phyloP scores from a whole-genome alignment of 2,329 filamentous ascomycete species.

The Phialophora macrospora region DNA sequence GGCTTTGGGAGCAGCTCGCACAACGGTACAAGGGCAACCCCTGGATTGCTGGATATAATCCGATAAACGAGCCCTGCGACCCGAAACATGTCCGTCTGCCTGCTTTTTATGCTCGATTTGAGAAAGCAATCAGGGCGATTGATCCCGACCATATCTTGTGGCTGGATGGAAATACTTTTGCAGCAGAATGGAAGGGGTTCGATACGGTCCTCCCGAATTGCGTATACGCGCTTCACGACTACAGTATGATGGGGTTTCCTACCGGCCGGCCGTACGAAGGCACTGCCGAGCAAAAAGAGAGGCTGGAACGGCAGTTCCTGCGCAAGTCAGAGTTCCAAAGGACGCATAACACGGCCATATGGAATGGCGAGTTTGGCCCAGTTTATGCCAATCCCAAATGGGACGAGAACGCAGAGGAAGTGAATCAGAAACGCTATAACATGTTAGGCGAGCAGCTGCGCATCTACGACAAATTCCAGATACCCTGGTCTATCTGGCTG shows the following conservation, averaged over 20 bases:
- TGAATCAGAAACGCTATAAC: conserved; percentile 49
- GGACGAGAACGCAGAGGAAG: conserved; percentile 38
- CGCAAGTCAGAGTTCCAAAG: conserved; percentile 57
- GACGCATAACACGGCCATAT: conserved; percentile 50
- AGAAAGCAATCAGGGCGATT: conserved; percentile 53
- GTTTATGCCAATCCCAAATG: conserved; percentile 46
- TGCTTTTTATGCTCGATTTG: conserved; percentile 54
- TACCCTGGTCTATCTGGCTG: conserved; percentile 65
- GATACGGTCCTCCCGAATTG: conserved; percentile 42
- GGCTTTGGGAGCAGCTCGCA: conserved; percentile 57
- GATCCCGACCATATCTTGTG: conserved; percentile 55
- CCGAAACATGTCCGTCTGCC: conserved; percentile 53
- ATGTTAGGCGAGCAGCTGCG: conserved; percentile 55
- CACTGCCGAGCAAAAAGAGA: conserved; percentile 48
- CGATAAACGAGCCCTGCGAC: conserved; percentile 59
- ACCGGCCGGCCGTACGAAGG: conserved; percentile 49
- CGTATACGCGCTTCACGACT: conserved; percentile 48
- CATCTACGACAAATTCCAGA: conserved; percentile 59
- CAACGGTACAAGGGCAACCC: conserved; percentile 52
- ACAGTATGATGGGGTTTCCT: conserved; percentile 51
- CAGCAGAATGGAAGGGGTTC: conserved; percentile 54
- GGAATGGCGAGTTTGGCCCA: conserved; percentile 61
- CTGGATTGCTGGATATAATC: conserved; percentile 60
- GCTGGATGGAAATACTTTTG: conserved; percentile 54
- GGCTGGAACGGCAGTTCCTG: conserved; percentile 50